Percentiles rank a stretch among this genome's conserved stretches.
These are phyloP conservation scores for Curvularia sp. DNA, from an alignment of 2,329 filamentous ascomycete genomes.

Conservation along the genomic window DNA sequence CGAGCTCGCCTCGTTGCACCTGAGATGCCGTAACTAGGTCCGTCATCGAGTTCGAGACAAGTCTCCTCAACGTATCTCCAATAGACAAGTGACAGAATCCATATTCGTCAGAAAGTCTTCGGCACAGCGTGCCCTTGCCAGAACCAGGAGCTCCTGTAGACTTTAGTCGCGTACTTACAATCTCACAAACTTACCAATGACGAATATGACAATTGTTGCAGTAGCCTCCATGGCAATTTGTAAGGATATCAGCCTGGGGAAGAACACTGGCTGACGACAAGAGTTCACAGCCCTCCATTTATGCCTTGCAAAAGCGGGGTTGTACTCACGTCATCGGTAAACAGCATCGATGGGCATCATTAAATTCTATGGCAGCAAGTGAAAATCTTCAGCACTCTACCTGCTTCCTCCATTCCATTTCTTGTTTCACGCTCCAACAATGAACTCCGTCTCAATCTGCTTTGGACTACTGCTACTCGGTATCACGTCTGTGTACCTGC, in stretches of 20 bases:
- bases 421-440: conserved; percentile 1
- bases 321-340: conserved; percentile 1
- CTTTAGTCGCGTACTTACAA: conserved; percentile 10
- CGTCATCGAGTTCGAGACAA: no score
- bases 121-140: no score
- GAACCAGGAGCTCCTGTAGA: conserved; percentile 39
- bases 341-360: neutral
- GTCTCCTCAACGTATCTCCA: no score
- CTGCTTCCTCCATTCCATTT: no score
- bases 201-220: conserved; percentile 10
- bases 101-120: no score
- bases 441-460: conserved; percentile 6
- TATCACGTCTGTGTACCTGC: neutral
- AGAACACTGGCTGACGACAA: neutral
- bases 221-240: neutral
- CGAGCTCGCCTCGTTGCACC: no score
- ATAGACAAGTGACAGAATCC: no score
- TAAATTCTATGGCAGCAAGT: neutral
- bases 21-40: no score
- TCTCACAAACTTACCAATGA: conserved; percentile 14
- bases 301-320: conserved; percentile 8
- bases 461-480: conserved; percentile 5
- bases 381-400: neutral
- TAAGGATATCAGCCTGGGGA: neutral
- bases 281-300: conserved; percentile 4